phyloP scores from a whole-genome alignment of 805 yeast genomes.

The Torulaspora delbrueckii region DNA sequence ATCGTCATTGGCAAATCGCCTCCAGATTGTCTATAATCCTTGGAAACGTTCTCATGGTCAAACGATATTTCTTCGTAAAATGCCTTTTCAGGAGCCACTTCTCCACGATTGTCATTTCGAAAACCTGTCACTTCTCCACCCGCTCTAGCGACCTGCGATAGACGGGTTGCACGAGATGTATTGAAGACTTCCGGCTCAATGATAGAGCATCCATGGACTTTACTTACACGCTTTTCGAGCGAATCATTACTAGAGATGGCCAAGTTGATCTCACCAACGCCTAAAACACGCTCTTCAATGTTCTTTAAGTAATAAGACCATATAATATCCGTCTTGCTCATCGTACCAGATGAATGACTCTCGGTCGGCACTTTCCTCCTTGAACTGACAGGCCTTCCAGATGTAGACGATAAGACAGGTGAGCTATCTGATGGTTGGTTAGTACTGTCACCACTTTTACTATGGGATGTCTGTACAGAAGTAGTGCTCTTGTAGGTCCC shows the following conservation, averaged over 20 bases:
- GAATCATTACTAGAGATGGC: slow-evolving; percentile 41
- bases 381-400: slow-evolving; percentile 1
- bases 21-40: slow-evolving; percentile 20
- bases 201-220: slow-evolving; percentile 46
- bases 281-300: slow-evolving; percentile 56
- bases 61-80: slow-evolving; percentile 25
- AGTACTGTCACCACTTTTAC: slow-evolving; percentile 2
- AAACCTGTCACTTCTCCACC: slow-evolving; percentile 42
- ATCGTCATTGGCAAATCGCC: slow-evolving; percentile 7
- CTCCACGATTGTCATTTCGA: slow-evolving; percentile 32
- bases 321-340: slow-evolving; percentile 51
- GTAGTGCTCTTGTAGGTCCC: neutral
- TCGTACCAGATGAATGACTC: slow-evolving; percentile 37
- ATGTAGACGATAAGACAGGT: slow-evolving; percentile 2
- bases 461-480: neutral
- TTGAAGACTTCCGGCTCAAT: slow-evolving; percentile 41
- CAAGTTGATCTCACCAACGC: slow-evolving; percentile 50
- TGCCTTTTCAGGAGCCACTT: slow-evolving; percentile 28
- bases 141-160: slow-evolving; percentile 44
- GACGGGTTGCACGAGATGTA: slow-evolving; percentile 35
- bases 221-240: slow-evolving; percentile 45
- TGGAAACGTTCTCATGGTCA: slow-evolving; percentile 18
- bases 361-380: neutral
- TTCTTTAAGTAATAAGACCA: slow-evolving; percentile 53
- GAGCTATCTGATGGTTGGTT: slow-evolving; percentile 1